These are phyloP conservation scores for Penicillium cataractarum DNA, from an alignment of 495 filamentous ascomycete species.

Conservation along the genomic window DNA sequence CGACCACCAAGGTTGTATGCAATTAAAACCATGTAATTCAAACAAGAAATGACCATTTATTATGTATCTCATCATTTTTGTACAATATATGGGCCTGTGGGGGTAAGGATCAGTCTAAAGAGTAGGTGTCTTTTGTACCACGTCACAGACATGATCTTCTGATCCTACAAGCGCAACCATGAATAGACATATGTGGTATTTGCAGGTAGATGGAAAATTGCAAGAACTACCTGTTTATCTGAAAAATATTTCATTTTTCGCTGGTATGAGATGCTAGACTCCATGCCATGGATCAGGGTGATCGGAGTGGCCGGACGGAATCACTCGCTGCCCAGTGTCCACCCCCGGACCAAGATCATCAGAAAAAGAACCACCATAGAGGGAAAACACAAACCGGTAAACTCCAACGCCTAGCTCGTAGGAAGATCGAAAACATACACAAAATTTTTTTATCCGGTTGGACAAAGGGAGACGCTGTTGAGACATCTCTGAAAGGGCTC, in stretches of 20 bases:
- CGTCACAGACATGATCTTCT: conserved; percentile 7
- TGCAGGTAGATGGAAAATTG: background rate
- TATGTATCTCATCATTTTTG: background rate
- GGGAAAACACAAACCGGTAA: background rate
- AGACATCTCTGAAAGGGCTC: background rate
- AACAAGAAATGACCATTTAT: background rate
- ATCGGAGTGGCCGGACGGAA: background rate
- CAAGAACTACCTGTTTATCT: background rate
- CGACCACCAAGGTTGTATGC: background rate
- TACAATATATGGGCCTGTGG: background rate
- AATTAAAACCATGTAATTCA: background rate
- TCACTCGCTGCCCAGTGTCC: too few relatives aligned
- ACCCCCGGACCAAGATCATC: conserved; percentile 9
- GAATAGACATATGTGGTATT: background rate
- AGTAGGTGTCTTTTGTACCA: background rate
- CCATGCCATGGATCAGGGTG: conserved; percentile 1
- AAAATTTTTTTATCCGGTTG: background rate
- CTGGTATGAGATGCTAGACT: conserved; percentile 23
- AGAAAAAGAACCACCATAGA: conserved; percentile 7
- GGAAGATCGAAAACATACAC: conserved; percentile 1
- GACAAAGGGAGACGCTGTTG: background rate
- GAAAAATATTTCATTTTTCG: conserved; percentile 9
- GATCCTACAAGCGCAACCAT: conserved; percentile 13
- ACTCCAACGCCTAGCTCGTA: conserved; percentile 15
- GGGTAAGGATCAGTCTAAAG: conserved; percentile 21